Evolutionary conservation across 225 moss, liverwort and hornwort genomes (phyloP), one percentile per base, ranked within the genome.

Genomic region (Polytrichum formosum): DNA sequence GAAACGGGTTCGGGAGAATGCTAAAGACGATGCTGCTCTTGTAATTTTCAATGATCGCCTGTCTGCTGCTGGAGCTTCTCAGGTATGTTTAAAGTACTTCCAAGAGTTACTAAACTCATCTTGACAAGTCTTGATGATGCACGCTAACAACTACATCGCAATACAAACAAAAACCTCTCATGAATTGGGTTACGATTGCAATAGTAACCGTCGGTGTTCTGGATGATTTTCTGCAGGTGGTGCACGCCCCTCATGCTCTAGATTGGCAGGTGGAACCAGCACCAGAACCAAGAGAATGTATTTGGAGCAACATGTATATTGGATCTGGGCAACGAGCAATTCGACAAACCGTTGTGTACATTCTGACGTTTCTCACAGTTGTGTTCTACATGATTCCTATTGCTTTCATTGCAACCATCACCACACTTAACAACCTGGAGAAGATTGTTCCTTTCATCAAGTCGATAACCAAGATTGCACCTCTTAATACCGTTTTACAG

Each of bases 11-110:
- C 63, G 5, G 1, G 46, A 61, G 8, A 70, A 78, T 6, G 70
- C 68, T 31, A 73, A 82, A 26, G 27, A 84, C 66, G 85, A 84
- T 53, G 94, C 90, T 22, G 89, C 93, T 1, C 54, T 94, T 1
- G 74, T 91, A 23, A 80, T 92, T 56, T 94, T 94, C 69, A 92
- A 89, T 54, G 90, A 89, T 62, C 90, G 93, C 1, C 83, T 83
- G 22, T 85, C 94, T 33, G 97, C 97, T 56, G 82, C 94, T 18
- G 92, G 90, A 81, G 93, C 92, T 67, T 73, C 91, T 4, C 97
- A 97, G 80, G 46, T 46, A 37, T 10, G 37, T 33, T 33, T 7
- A 9, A 8, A 35, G 33, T 37, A 10, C 13, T 37, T 37, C 13
- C 13, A 10, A 37, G 35, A 13, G 46, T 46, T 2, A 37, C 9